These are phyloP conservation scores for Peterozyma toletana DNA, from an alignment of 805 yeast species.

Conservation along the genomic window DNA sequence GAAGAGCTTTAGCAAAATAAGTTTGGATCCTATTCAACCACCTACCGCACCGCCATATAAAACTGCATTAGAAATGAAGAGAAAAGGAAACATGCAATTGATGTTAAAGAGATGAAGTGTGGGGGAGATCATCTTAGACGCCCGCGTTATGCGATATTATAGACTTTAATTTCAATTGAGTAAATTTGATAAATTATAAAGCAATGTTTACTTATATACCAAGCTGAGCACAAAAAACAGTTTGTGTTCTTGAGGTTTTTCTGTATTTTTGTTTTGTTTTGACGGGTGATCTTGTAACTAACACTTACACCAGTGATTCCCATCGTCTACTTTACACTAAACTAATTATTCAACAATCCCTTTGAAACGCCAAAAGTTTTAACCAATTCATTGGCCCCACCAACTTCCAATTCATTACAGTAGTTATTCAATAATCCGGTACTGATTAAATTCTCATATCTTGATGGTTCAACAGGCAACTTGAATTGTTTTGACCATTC, in stretches of 20 bases:
- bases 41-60: slow-evolving; percentile 98
- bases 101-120: slow-evolving; percentile 2
- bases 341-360: slow-evolving; percentile 28
- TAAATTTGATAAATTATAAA: too few relatives aligned
- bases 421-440: slow-evolving; percentile 63
- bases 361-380: slow-evolving; percentile 55
- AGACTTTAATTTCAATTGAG: background rate
- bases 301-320: too few relatives aligned
- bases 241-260: background rate
- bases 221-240: background rate
- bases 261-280: background rate
- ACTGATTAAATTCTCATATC: slow-evolving; percentile 63
- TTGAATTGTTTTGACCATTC: slow-evolving; percentile 65
- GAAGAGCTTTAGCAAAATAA: slow-evolving; percentile 26
- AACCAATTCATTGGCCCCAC: slow-evolving; percentile 58
- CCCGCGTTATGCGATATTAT: background rate
- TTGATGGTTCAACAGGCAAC: slow-evolving; percentile 68
- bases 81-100: slow-evolving; percentile 50
- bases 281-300: background rate
- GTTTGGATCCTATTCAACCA: slow-evolving; percentile 86
- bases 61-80: slow-evolving; percentile 79
- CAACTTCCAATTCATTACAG: slow-evolving; percentile 65
- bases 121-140: background rate
- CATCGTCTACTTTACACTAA: background rate
- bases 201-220: too few relatives aligned